These are phyloP conservation scores for Sclerotiophoma versabilis DNA, from an alignment of 2,329 filamentous ascomycete species.

Conservation along the genomic window DNA sequence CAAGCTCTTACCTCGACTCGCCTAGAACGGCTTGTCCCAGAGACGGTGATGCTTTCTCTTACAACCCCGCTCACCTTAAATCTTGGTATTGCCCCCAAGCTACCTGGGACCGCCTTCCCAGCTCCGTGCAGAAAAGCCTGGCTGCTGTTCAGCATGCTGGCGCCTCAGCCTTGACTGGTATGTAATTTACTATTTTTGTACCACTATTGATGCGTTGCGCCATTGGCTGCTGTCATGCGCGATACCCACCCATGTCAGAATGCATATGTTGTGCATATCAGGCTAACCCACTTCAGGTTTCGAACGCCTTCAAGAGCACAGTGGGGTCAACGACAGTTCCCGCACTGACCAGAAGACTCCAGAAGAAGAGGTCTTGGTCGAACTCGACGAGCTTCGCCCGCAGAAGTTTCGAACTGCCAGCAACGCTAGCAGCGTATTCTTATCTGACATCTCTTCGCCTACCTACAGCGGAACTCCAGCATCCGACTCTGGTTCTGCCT, in stretches of 20 bases:
- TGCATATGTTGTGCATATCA: constrained; percentile 8
- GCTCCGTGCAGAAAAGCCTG: constrained; percentile 41
- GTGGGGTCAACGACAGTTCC: constrained; percentile 20
- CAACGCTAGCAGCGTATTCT: constrained; percentile 40
- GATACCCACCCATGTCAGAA: constrained; percentile 13
- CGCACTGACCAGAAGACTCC: constrained; percentile 25
- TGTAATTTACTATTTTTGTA: constrained; percentile 27
- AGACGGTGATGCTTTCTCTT: constrained; percentile 50
- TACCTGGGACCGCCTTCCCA: constrained; percentile 48
- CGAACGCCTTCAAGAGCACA: constrained; percentile 42
- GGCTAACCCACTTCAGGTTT: constrained; percentile 34
- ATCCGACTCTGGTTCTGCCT: constrained; percentile 35
- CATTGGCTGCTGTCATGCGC: constrained; percentile 14
- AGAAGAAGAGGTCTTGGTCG: constrained; percentile 32
- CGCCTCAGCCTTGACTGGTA: constrained; percentile 55
- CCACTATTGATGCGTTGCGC: constrained; percentile 9
- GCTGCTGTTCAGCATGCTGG: constrained; percentile 52
- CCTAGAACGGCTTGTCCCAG: constrained; percentile 42
- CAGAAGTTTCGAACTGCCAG: constrained; percentile 37
- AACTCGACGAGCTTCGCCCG: constrained; percentile 35
- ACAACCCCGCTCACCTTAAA: constrained; percentile 45
- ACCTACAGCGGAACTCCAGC: constrained; percentile 31
- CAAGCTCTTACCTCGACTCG: constrained; percentile 33
- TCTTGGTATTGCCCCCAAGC: constrained; percentile 49
- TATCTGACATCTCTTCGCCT: constrained; percentile 36